phyloP scores from a whole-genome alignment of 106 monocot species.

The Xerophyta viscosa region DNA sequence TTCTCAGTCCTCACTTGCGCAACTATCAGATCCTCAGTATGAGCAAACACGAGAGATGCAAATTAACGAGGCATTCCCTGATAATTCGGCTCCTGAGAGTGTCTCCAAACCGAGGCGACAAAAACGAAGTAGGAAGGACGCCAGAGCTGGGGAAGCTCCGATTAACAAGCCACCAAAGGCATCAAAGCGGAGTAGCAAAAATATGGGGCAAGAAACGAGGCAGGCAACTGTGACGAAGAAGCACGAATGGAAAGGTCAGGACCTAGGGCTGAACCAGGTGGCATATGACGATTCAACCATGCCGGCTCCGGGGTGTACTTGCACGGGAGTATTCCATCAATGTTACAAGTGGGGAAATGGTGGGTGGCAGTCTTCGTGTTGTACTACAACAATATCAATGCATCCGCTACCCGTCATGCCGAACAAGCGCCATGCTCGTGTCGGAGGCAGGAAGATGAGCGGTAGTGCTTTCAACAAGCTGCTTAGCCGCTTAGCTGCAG shows the following conservation, averaged over 20 bases:
- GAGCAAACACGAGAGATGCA: constrained; percentile 26
- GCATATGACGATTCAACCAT: constrained; percentile 52
- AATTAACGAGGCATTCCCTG: constrained; percentile 19
- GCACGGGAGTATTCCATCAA: constrained; percentile 45
- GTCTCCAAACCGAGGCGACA: constrained; percentile 9
- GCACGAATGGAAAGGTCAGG: constrained; percentile 39
- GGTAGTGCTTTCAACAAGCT: constrained; percentile 48
- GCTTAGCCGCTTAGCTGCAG: constrained; percentile 41
- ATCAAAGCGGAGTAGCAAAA: constrained; percentile 20
- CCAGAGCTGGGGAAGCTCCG: constrained; percentile 11
- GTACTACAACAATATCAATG: constrained; percentile 49
- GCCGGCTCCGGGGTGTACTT: constrained; percentile 50
- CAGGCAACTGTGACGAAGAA: constrained; percentile 14
- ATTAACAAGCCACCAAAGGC: constrained; percentile 15
- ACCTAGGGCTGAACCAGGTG: constrained; percentile 47
- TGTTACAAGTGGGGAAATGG: constrained; percentile 74
- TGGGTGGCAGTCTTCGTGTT: constrained; percentile 65
- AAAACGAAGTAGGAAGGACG: constrained; percentile 27
- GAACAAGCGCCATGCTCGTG: constrained; percentile 42
- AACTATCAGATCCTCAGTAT: constrained; percentile 19
- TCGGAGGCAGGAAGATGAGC: constrained; percentile 62
- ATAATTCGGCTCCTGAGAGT: constrained; percentile 12
- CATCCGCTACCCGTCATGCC: constrained; percentile 55
- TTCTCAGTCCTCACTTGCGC: constrained; percentile 8
- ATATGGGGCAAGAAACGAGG: constrained; percentile 7